Evolutionary conservation across 768 basidiomycete genomes (phyloP).

Genomic region (Russula brevipes): DNA sequence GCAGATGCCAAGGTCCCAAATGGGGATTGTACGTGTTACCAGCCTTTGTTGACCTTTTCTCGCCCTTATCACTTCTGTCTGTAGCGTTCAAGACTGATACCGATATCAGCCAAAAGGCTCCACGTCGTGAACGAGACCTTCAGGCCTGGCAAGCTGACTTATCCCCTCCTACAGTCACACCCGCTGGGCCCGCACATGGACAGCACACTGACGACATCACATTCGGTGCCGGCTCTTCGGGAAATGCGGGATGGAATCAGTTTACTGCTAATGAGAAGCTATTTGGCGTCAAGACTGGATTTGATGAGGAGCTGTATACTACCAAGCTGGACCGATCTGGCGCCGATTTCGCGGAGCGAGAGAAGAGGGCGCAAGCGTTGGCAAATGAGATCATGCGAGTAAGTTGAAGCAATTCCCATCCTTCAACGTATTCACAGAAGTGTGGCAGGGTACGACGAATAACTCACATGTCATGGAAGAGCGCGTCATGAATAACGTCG

Average conservation of each 20-base stretch:
- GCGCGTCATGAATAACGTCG: slow-evolving; percentile 45
- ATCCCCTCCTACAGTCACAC: slow-evolving; percentile 31
- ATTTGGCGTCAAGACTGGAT: slow-evolving; percentile 88
- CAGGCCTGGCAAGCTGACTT: slow-evolving; percentile 66
- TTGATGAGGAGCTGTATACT: slow-evolving; percentile 92
- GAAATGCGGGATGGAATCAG: slow-evolving; percentile 71
- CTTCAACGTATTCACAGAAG: slow-evolving; percentile 9
- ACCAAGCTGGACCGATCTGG: slow-evolving; percentile 84
- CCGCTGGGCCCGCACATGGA: slow-evolving; percentile 28
- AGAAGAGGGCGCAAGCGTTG: slow-evolving; percentile 79
- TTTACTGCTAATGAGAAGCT: slow-evolving; percentile 89
- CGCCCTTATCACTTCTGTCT: slow-evolving; percentile 2
- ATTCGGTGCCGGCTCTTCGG: slow-evolving; percentile 51
- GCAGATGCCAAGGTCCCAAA: slow-evolving; percentile 64
- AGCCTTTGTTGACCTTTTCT: background rate
- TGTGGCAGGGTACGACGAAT: slow-evolving; percentile 48
- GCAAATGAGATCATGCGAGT: slow-evolving; percentile 91
- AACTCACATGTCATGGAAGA: slow-evolving; percentile 93
- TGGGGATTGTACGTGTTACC: slow-evolving; percentile 58
- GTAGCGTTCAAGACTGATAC: slow-evolving; percentile 74
- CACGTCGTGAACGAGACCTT: slow-evolving; percentile 65
- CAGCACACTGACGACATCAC: slow-evolving; percentile 58
- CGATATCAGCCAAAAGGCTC: slow-evolving; percentile 60
- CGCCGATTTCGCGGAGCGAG: slow-evolving; percentile 83
- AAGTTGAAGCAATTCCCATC: slow-evolving; percentile 30